Evolutionary conservation across 2,329 filamentous ascomycete species (phyloP).

Genomic region (Albifimbria verrucaria): DNA sequence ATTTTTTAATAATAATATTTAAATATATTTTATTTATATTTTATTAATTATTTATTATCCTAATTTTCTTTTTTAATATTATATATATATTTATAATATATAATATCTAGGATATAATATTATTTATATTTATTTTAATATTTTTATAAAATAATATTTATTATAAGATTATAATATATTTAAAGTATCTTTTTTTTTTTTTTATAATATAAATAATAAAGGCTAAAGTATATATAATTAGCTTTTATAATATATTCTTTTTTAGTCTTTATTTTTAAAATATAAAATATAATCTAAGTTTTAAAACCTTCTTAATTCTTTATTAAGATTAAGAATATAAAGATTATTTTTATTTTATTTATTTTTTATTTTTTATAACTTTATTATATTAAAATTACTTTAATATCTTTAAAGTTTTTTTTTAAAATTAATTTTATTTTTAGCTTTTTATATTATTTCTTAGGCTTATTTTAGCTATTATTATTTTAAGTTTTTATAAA

Average conservation of each 20-base stretch:
- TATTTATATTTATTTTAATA: neutral
- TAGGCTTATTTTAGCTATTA: no score
- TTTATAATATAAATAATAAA: no score
- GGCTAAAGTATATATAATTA: neutral
- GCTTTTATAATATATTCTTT: neutral
- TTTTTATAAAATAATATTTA: neutral
- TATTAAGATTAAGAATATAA: neutral
- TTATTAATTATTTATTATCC: constrained; percentile 6
- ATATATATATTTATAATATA: neutral
- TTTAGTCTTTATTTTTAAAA: neutral
- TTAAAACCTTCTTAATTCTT: neutral
- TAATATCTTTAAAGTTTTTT: no score
- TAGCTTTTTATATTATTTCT: no score
- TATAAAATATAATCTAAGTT: no score
- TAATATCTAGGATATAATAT: neutral
- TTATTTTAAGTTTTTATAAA: no score
- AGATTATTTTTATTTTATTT: neutral
- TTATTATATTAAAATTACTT: neutral
- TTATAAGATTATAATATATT: neutral
- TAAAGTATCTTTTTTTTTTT: neutral
- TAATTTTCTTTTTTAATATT: neutral
- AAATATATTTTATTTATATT: constrained; percentile 11
- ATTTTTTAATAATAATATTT: constrained; percentile 9
- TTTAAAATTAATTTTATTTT: no score
- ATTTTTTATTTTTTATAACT: neutral